These are phyloP conservation scores for Medicago truncatula DNA, from an alignment of 306 rosid species.

Conservation along the genomic window MtrunA17r5.0-ANR NC_053044.1:38497501-38498000, in stretches of 20 bases:
- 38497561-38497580: too few relatives aligned
- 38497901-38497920: conserved; percentile 53
- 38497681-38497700: not conserved
- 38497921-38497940: conserved; percentile 57
- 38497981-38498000: conserved; percentile 62
- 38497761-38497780: conserved; percentile 20
- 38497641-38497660: too few relatives aligned
- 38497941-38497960: conserved; percentile 52
- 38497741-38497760: conserved; percentile 29
- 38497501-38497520: too few relatives aligned
- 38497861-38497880: conserved; percentile 58
- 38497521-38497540: too few relatives aligned
- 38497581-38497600: too few relatives aligned
- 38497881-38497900: conserved; percentile 61
- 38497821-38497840: conserved; percentile 60
- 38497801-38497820: conserved; percentile 64
- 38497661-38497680: too few relatives aligned
- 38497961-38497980: conserved; percentile 66
- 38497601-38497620: too few relatives aligned
- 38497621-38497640: too few relatives aligned
- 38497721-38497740: conserved; percentile 16
- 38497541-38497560: too few relatives aligned
- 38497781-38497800: conserved; percentile 32
- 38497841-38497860: conserved; percentile 59
- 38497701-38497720: conserved; percentile 15